Base-by-base conservation (phyloP, 176 grass and related monocot genomes). In the Phyllostachys edulis region DNA sequence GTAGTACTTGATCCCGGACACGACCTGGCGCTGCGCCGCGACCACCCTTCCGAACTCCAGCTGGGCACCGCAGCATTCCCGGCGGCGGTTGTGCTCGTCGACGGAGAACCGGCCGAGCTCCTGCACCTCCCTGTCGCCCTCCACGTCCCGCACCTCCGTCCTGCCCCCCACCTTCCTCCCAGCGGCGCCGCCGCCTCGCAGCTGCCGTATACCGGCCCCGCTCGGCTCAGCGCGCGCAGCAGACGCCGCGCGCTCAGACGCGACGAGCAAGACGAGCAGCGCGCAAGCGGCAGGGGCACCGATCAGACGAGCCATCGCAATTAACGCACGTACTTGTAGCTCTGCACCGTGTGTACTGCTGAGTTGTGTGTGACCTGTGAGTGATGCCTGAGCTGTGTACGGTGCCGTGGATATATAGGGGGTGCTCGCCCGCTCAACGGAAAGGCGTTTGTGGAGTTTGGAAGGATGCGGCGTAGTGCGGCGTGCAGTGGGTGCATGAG, bases 1-100 rank as follows among this genome's bases (percentile, higher is more conserved):
- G 87, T 90, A 98, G 89, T 98, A 98, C 86, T 87, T 98, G 81
- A 98, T 39, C 9, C 96, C 96, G n/a, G 96, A 83, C 13, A 98
- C 96, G 63, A 98, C 93, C 89, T 98, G 93, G 24, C 83, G 87
- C 85, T 95, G 89, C 54, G 96, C 96, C 65, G 91, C 80, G 29
- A 89, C 73, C 57, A 98, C 96, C 42, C 79, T 75, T 5, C 9
- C 40, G 73, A 98, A 98, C 50, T 87, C 85, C 67, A 98, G 89
- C 63, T 69, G 70, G 7, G 24, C 80, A 42, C 67, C 16, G 32
- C 20, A n/a, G 50, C 27, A 24, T 0, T 21, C 57, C 44, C 65
- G 81, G 41, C 46, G 71, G 5, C 56, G 85, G 84, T 98, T 98
- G 87, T 95, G 85, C 83, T 98, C 93, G 20, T 88, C 80, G 26